Conservation (phyloP, 495 filamentous ascomycete genomes). For the Astrocystis sublimbata region DNA sequence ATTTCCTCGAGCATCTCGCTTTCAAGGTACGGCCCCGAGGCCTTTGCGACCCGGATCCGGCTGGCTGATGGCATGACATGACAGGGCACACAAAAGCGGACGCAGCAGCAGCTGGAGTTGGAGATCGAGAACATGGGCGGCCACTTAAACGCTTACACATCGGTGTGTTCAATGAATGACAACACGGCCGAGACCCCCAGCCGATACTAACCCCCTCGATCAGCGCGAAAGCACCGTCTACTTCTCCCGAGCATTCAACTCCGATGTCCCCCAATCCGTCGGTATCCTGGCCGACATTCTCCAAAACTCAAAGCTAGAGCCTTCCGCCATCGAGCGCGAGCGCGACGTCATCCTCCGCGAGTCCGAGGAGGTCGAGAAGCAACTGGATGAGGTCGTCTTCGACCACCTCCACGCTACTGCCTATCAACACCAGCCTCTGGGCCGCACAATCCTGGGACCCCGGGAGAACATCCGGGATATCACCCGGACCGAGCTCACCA, state of each 20-base stretch:
- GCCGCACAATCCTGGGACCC: conserved; percentile 95
- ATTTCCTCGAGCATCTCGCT: conserved; percentile 98
- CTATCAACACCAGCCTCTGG: conserved; percentile 92
- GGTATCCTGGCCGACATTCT: conserved; percentile 99
- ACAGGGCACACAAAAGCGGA: conserved; percentile 85
- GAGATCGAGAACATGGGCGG: conserved; percentile 99
- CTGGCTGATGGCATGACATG: conserved; percentile 24
- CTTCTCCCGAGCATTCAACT: conserved; percentile 98
- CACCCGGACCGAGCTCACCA: conserved; percentile 79
- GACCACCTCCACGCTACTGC: conserved; percentile 99
- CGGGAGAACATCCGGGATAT: conserved; percentile 98
- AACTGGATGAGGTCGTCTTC: conserved; percentile 98
- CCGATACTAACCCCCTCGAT: conserved; percentile 37
- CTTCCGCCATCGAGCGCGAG: conserved; percentile 90
- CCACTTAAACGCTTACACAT: conserved; percentile 99
- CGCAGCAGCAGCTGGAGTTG: conserved; percentile 94
- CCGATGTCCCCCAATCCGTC: conserved; percentile 91
- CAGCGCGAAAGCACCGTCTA: conserved; percentile 99
- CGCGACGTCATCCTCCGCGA: conserved; percentile 97
- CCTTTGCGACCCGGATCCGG: conserved; percentile 3
- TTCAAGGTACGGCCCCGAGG: conserved; percentile 75
- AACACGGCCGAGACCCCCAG: conserved; percentile 7
- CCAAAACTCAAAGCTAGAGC: conserved; percentile 97
- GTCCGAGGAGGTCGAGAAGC: conserved; percentile 99
- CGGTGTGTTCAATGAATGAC: conserved; percentile 63